Evolutionary conservation across 2,329 filamentous ascomycete genomes (phyloP).

Genomic region (Thelonectria rubi): DNA sequence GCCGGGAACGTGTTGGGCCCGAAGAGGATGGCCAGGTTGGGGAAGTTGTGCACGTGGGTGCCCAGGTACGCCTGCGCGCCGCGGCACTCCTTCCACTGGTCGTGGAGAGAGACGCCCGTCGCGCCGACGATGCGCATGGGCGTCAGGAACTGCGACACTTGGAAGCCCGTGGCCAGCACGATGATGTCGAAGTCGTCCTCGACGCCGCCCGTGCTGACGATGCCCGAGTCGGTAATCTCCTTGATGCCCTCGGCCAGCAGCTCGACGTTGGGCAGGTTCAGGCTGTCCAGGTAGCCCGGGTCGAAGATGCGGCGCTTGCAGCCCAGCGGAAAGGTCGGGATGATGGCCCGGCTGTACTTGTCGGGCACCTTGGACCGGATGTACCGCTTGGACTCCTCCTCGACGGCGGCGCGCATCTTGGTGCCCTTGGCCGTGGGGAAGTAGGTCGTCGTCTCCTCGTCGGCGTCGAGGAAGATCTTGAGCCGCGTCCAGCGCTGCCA

Average conservation of each 20-base stretch:
- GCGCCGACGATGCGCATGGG: conserved; percentile 43
- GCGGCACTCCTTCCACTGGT: conserved; percentile 41
- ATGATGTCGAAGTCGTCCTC: conserved; percentile 41
- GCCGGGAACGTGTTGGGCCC: conserved; percentile 39
- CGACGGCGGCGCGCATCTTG: conserved; percentile 11
- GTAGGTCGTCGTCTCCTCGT: conserved; percentile 24
- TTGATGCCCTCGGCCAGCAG: conserved; percentile 37
- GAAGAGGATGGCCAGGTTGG: conserved; percentile 45
- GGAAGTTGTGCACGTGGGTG: conserved; percentile 45
- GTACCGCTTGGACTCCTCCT: conserved; percentile 26
- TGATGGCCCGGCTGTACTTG: conserved; percentile 15
- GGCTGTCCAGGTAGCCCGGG: conserved; percentile 40
- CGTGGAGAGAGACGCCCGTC: conserved; percentile 36
- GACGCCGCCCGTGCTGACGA: conserved; percentile 30
- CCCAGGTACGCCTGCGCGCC: conserved; percentile 45
- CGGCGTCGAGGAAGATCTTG: conserved; percentile 24
- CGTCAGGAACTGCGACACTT: conserved; percentile 39
- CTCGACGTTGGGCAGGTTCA: conserved; percentile 38
- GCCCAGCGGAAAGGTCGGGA: conserved; percentile 34
- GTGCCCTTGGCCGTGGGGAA: conserved; percentile 19
- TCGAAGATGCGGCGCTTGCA: conserved; percentile 47
- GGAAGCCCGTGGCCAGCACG: conserved; percentile 43
- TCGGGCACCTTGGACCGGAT: conserved; percentile 22
- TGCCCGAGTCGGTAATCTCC: conserved; percentile 40
- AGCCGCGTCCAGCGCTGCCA: conserved; percentile 19